Conservation (phyloP, 805 yeast species). For the Wickerhamiella parazyma region DNA sequence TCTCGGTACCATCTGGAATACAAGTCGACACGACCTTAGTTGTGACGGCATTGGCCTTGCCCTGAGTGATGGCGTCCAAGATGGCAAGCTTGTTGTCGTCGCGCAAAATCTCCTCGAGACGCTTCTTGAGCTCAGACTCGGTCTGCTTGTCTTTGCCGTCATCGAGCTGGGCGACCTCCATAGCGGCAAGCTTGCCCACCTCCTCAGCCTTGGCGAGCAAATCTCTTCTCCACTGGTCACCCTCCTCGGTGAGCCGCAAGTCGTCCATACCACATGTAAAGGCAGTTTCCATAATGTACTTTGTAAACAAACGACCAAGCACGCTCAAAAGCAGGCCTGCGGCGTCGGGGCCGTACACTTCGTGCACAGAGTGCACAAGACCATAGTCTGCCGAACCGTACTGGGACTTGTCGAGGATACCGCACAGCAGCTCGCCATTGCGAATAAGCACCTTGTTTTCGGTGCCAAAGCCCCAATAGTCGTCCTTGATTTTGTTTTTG, state of each 20-base stretch:
- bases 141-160: conserved; percentile 29
- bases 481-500: conserved; percentile 80
- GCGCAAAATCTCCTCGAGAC: conserved; percentile 88
- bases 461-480: conserved; percentile 85
- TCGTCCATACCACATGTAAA: conserved; percentile 99
- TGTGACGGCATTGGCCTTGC: conserved; percentile 81
- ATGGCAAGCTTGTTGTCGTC: conserved; percentile 87
- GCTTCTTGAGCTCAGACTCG: conserved; percentile 67
- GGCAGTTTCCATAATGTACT: conserved; percentile 81
- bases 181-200: conserved; percentile 83
- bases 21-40: conserved; percentile 89
- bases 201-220: conserved; percentile 65
- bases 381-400: conserved; percentile 98
- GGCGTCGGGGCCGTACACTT: conserved; percentile 79
- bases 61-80: conserved; percentile 88
- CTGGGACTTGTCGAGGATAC: conserved; percentile 94
- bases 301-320: conserved; percentile 90
- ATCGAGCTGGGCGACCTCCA: conserved; percentile 81
- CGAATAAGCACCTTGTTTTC: conserved; percentile 66
- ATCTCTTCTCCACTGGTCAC: conserved; percentile 78
- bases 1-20: conserved; percentile 94
- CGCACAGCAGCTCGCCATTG: conserved; percentile 78
- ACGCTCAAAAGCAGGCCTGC: conserved; percentile 87
- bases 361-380: conserved; percentile 90
- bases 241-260: conserved; percentile 78